Base-by-base conservation (phyloP, 2,329 filamentous ascomycete genomes). In the Graphilbum sp. region DNA sequence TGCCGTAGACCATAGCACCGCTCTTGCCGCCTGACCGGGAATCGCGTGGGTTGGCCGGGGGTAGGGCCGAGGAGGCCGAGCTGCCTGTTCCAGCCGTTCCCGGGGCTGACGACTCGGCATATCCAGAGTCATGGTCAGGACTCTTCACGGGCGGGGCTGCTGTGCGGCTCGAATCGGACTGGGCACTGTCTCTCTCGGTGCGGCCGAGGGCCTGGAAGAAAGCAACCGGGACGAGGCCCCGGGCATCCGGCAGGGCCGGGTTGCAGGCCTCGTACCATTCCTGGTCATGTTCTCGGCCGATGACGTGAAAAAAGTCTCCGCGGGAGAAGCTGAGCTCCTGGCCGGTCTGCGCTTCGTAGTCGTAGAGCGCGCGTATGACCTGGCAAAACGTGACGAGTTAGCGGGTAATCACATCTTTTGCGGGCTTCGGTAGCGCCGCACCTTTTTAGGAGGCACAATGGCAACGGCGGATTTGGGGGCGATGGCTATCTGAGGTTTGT, bases 241-340 rank as follows among this genome's bases (percentile, higher is more conserved):
- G 77, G 36, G 85, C 84, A 59, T 80, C 80, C 52, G 82, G 85
- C 47, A 94, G 67, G 36, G 82, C 73, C 43, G 90, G 90, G 55
- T 98, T 98, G 67, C 86, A 96, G 40, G 88, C 90, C 61, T 96
- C 90, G 68, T 95, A 98, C 88, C 90, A 98, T 55, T 95, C 85
- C 31, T 66, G 63, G 56, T 96, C 88, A 66, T 95, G 79, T 63
- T 96, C 90, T 57, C 88, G 80, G 52, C 83, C 85, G 57, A 96
- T 88, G 46, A 98, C 90, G 64, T 96, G 88, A 57, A 98, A 90
- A 59, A 96, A 98, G 58, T 98, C 90, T 53, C 90, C 90, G 55
- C 85, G 82, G 47, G 79, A 85, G 61, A 98, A 98, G 55, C 81
- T 79, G 51, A 98, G 68, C 63, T 94, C 79, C 55, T 88, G 79